Percentiles rank a stretch among this genome's conserved stretches.
Evolutionary conservation across 805 yeast genomes (phyloP).

Genomic region (Barnettozyma vustinii): DNA sequence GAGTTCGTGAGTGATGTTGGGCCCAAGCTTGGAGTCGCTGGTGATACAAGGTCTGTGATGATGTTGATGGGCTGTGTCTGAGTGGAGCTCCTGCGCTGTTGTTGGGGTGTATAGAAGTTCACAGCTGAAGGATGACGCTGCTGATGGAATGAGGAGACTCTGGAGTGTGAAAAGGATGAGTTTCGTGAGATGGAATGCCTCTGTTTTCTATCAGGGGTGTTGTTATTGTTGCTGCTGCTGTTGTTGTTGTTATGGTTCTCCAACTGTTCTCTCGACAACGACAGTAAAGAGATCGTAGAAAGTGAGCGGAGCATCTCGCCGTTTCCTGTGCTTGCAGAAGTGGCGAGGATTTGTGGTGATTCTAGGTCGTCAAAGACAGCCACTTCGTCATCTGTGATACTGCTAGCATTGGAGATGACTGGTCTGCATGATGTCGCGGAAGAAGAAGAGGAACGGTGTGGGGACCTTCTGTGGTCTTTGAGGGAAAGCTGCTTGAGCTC

Average conservation of each 20-base stretch:
- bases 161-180: conserved; percentile 12
- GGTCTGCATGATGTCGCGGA: conserved; percentile 3
- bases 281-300: conserved; percentile 22
- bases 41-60: conserved; percentile 6
- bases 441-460: conserved; percentile 4
- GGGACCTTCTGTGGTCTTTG: conserved; percentile 3
- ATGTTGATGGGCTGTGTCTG: conserved; percentile 14
- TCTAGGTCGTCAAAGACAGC: conserved; percentile 20
- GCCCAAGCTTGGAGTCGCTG: conserved; percentile 22
- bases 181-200: conserved; percentile 12
- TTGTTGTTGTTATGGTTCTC: neutral
- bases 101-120: conserved; percentile 7
- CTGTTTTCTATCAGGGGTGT: conserved; percentile 4
- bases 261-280: conserved; percentile 16
- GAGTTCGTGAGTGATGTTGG: conserved; percentile 21
- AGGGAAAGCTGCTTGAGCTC: conserved; percentile 8
- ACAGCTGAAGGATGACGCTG: conserved; percentile 15
- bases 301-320: conserved; percentile 16
- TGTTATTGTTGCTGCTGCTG: conserved; percentile 4
- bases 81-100: conserved; percentile 8
- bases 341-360: conserved; percentile 22
- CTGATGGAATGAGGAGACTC: conserved; percentile 19
- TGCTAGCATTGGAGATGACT: neutral
- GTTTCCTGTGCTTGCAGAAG: conserved; percentile 15
- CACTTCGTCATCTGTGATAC: conserved; percentile 10